phyloP scores from a whole-genome alignment of 1,284 basidiomycete genomes.

The Tilletiopsis washingtonensis region DNA sequence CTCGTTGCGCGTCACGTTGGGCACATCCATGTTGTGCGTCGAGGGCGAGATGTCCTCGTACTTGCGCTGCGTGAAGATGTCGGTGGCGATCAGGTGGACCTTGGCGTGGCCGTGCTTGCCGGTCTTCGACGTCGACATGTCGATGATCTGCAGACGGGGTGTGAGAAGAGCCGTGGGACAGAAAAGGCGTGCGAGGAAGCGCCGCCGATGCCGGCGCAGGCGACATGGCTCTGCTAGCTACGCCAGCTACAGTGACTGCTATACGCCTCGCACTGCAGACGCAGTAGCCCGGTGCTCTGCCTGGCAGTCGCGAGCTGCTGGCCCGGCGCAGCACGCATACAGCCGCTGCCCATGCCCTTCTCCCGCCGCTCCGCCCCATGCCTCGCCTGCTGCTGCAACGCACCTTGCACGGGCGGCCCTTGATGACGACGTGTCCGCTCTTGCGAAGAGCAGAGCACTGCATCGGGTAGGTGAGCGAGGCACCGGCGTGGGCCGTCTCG shows the following conservation, averaged over 20 bases:
- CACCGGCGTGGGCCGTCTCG: slow-evolving; percentile 57
- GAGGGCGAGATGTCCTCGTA: slow-evolving; percentile 93
- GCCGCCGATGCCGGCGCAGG: too few relatives aligned
- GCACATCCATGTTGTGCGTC: slow-evolving; percentile 98
- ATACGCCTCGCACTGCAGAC: neutral
- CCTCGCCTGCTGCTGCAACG: too few relatives aligned
- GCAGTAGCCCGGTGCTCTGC: too few relatives aligned
- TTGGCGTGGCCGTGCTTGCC: slow-evolving; percentile 98
- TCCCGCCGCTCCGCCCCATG: too few relatives aligned
- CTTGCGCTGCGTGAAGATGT: slow-evolving; percentile 53
- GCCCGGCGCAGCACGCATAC: too few relatives aligned
- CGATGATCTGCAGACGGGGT: slow-evolving; percentile 30
- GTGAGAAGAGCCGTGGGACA: too few relatives aligned
- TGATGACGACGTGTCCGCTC: slow-evolving; percentile 94
- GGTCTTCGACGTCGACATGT: slow-evolving; percentile 99
- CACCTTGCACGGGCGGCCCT: slow-evolving; percentile 88
- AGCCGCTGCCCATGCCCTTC: too few relatives aligned
- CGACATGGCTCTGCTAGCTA: too few relatives aligned
- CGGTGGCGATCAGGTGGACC: slow-evolving; percentile 92
- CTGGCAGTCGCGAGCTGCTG: too few relatives aligned
- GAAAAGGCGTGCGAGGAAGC: too few relatives aligned
- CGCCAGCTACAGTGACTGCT: too few relatives aligned
- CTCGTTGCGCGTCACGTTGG: slow-evolving; percentile 84
- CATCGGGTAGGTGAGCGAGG: slow-evolving; percentile 56
- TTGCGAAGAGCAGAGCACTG: slow-evolving; percentile 94